These are phyloP conservation scores for Saitozyma sp. DNA, from an alignment of 768 basidiomycete genomes.

Conservation along the genomic window DNA sequence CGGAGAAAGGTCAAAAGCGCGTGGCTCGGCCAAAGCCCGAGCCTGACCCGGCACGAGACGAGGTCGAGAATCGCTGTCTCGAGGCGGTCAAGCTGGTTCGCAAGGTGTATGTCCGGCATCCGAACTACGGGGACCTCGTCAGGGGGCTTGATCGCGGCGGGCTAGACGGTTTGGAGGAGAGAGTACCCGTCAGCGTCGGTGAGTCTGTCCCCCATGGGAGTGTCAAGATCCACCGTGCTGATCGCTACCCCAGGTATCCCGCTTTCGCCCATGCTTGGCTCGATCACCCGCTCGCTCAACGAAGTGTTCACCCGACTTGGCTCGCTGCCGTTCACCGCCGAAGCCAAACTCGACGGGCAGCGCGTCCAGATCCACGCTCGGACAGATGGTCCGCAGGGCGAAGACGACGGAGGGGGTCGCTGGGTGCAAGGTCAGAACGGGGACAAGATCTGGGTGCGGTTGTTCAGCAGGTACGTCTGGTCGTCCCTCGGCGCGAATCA, in stretches of 20 bases:
- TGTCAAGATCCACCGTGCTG: conserved; percentile 1
- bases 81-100: conserved; percentile 67
- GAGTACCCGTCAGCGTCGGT: conserved; percentile 72
- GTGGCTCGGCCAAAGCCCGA: conserved; percentile 49
- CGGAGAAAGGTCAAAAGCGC: conserved; percentile 46
- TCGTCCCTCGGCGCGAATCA: neutral
- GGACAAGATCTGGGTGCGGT: conserved; percentile 58
- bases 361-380: conserved; percentile 55
- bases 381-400: conserved; percentile 41
- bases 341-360: conserved; percentile 84
- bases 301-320: conserved; percentile 76
- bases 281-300: conserved; percentile 76
- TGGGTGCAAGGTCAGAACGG: conserved; percentile 43
- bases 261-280: conserved; percentile 80
- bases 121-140: conserved; percentile 58
- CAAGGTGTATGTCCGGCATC: conserved; percentile 61
- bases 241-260: conserved; percentile 64
- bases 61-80: conserved; percentile 56
- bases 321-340: conserved; percentile 69
- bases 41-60: conserved; percentile 45
- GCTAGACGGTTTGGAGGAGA: conserved; percentile 62
- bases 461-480: conserved; percentile 63
- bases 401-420: conserved; percentile 63
- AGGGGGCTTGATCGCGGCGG: conserved; percentile 61
- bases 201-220: conserved; percentile 33